Base-by-base conservation (phyloP, 140 eudicot species). In the Oenanthe javanica region DNA sequence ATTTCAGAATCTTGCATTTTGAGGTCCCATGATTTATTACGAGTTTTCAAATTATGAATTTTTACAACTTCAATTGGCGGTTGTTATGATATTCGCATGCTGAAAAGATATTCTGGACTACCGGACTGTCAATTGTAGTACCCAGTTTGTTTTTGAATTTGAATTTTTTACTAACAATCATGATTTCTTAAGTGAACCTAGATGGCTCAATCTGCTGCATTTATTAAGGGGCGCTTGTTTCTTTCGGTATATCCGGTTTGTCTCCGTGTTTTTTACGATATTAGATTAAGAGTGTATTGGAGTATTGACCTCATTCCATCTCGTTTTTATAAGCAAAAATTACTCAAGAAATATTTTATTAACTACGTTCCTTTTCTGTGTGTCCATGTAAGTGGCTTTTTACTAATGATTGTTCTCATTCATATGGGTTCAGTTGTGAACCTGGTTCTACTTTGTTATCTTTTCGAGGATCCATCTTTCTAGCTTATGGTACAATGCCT, bases 401-500 rank as follows among this genome's bases (percentile, higher is more conserved):
- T 15, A 31, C 10, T 48, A 6, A n/a, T 15, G 25, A 15, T 71
- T 71, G 27, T 72, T 42, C 27, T 42, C 25, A 4, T 14, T 18
- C 48, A 14, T 25, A 27, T 71, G 27, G 14, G 9, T 19, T 77
- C 72, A 2, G 15, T 25, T 0, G 63, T 36, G 9, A 40, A 19
- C 51, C 5, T 77, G 15, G 7, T 75, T n/a, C 27, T 49, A 75
- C 43, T 49, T 47, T 49, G 52, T 76, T 38, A 31, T 15, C 8
- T 52, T 72, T 76, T 71, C 16, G 59, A 15, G 23, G 40, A 47
- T 12, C 18, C 42, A 27, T 36, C 36, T 79, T 77, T 75, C 46
- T 81, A n/a, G 15, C 46, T 40, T n/a, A 57, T 51, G 54, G 73
- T 61, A 38, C 72, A 43, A 8, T 49, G 61, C 82, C 82, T 85